Percentiles rank a stretch among this genome's conserved stretches.
Conservation (phyloP, 768 basidiomycete species). For the Ramaria sp. region DNA sequence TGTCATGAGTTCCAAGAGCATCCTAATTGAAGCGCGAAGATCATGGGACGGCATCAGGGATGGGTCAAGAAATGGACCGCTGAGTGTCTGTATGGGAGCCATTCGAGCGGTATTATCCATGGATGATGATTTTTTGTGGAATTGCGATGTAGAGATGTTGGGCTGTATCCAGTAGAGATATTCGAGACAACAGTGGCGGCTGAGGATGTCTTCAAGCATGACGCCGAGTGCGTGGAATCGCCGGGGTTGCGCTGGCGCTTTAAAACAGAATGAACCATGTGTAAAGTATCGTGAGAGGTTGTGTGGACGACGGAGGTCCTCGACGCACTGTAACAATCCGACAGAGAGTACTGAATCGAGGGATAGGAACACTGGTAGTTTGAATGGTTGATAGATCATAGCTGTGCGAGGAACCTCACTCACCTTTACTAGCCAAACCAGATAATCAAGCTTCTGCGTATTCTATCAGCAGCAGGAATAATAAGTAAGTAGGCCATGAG, state of each 20-base stretch:
- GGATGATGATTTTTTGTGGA: neutral
- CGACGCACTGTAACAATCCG: too few species aligned
- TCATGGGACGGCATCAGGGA: neutral
- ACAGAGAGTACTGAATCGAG: too few species aligned
- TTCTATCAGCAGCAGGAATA: too few species aligned
- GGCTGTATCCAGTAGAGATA: neutral
- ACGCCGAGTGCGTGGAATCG: too few species aligned
- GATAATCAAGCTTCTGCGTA: too few species aligned
- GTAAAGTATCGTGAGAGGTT: neutral
- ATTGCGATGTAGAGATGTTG: neutral
- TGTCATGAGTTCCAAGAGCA: conserved; percentile 5
- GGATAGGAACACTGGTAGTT: too few species aligned
- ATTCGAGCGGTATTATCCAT: neutral
- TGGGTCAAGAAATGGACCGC: too few species aligned
- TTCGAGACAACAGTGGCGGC: neutral
- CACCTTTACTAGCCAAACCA: too few species aligned
- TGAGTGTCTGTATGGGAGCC: neutral
- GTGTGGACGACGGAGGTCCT: too few species aligned
- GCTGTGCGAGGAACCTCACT: too few species aligned
- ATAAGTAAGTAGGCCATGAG: too few species aligned
- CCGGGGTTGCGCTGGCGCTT: neutral
- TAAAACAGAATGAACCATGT: conserved; percentile 2
- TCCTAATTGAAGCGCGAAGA: neutral
- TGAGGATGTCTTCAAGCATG: neutral
- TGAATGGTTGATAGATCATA: too few species aligned